Evolutionary conservation across 208 protist species (phyloP).

Genomic region (Acanthamoeba healyi): DNA sequence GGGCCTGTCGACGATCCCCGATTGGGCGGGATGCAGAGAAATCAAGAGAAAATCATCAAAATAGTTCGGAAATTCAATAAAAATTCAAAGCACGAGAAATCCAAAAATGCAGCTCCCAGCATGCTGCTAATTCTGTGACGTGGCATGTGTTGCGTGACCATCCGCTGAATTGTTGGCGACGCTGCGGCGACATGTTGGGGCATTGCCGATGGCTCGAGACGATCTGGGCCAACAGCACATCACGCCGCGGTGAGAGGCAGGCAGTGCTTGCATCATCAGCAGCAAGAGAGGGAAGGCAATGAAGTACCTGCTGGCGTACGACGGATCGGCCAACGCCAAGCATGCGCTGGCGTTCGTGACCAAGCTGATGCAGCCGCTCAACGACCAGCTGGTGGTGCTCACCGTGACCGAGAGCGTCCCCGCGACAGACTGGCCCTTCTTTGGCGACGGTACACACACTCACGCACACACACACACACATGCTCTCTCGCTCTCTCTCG

Average conservation of each 20-base stretch:
- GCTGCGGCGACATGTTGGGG: background rate
- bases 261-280: background rate
- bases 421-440: constrained; percentile 1
- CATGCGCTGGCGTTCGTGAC: background rate
- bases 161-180: too few species aligned
- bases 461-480: too few species aligned
- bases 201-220: background rate
- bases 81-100: background rate
- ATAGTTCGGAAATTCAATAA: background rate
- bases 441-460: constrained; percentile 4
- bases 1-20: background rate
- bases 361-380: background rate
- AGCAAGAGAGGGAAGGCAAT: background rate
- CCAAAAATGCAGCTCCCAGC: background rate
- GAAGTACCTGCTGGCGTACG: constrained; percentile 43
- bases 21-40: background rate
- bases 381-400: background rate
- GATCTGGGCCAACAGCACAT: too few species aligned
- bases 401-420: background rate
- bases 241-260: too few species aligned
- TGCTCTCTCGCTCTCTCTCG: background rate
- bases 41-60: background rate
- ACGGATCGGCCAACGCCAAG: background rate
- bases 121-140: background rate
- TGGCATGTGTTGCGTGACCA: background rate